A percentile compares a stretch with the other conserved stretches of the same genome.
These are phyloP conservation scores for Crithidia sp. DNA, from an alignment of 208 protist genomes.

Conservation along the genomic window DNA sequence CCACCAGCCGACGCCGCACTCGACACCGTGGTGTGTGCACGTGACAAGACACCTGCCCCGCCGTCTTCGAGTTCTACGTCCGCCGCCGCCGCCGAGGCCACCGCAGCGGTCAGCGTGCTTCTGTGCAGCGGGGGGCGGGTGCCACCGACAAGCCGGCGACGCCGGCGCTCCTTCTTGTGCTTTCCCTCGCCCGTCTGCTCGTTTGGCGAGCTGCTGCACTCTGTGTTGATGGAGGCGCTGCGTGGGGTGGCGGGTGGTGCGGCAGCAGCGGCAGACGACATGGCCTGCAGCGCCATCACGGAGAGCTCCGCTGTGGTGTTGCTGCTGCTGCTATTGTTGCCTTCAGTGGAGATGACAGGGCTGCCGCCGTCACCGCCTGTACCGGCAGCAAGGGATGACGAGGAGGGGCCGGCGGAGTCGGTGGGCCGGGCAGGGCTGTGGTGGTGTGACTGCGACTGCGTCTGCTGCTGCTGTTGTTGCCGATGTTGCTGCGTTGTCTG, in stretches of 20 bases:
- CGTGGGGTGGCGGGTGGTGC: neutral
- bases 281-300: slow-evolving; percentile 8
- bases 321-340: neutral
- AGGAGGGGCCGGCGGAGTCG: too few species aligned
- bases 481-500: too few species aligned
- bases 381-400: neutral
- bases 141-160: slow-evolving; percentile 7
- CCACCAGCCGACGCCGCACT: too few species aligned
- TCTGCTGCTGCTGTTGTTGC: too few species aligned
- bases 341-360: neutral
- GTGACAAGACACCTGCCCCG: neutral
- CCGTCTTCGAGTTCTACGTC: too few species aligned
- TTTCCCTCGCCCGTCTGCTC: neutral
- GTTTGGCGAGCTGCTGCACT: slow-evolving; percentile 4
- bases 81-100: neutral
- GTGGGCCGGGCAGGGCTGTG: slow-evolving; percentile 1
- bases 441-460: neutral
- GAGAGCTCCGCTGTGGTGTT: slow-evolving; percentile 1
- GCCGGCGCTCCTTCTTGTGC: neutral
- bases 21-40: neutral
- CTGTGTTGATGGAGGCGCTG: slow-evolving; percentile 13
- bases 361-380: neutral
- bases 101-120: neutral
- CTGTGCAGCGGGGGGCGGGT: slow-evolving; percentile 5
- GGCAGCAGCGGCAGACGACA: neutral